Conservation (phyloP, 192 early-diverging fungal species). For the Coemansia sp. region DNA sequence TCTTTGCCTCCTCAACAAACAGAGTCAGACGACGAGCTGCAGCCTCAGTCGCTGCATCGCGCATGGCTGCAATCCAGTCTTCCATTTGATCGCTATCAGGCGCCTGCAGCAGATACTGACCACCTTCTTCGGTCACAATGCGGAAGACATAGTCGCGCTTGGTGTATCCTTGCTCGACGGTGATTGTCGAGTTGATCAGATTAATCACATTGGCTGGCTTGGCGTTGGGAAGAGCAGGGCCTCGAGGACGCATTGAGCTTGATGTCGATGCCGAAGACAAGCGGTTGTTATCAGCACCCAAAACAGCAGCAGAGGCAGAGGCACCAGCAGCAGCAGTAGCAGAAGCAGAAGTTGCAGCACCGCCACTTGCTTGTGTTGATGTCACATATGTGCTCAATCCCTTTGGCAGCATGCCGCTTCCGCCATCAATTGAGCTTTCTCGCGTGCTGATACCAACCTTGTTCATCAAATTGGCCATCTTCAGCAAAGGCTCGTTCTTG, state of each 20-base stretch:
- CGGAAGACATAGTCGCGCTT: slow-evolving; percentile 77
- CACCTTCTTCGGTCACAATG: slow-evolving; percentile 77
- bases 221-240: slow-evolving; percentile 48
- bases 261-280: slow-evolving; percentile 28
- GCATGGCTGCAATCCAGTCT: slow-evolving; percentile 68
- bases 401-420: neutral
- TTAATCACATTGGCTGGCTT: slow-evolving; percentile 75
- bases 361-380: neutral
- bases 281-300: slow-evolving; percentile 17
- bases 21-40: slow-evolving; percentile 69
- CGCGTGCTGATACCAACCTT: slow-evolving; percentile 41
- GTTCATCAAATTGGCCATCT: slow-evolving; percentile 57
- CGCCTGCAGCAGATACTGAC: slow-evolving; percentile 72
- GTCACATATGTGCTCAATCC: neutral
- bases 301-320: neutral
- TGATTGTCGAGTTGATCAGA: slow-evolving; percentile 72
- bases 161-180: slow-evolving; percentile 63
- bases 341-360: neutral
- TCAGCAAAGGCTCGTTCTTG: slow-evolving; percentile 57
- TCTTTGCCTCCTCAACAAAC: slow-evolving; percentile 62
- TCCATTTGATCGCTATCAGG: slow-evolving; percentile 68
- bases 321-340: neutral
- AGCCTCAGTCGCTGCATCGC: slow-evolving; percentile 68
- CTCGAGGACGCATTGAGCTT: slow-evolving; percentile 40
- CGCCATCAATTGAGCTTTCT: slow-evolving; percentile 38